Percentiles rank a stretch among this genome's conserved stretches.
These are phyloP conservation scores for Plasmopara viticola DNA, from an alignment of 352 stramenopile genomes.

Conservation along the genomic window DNA sequence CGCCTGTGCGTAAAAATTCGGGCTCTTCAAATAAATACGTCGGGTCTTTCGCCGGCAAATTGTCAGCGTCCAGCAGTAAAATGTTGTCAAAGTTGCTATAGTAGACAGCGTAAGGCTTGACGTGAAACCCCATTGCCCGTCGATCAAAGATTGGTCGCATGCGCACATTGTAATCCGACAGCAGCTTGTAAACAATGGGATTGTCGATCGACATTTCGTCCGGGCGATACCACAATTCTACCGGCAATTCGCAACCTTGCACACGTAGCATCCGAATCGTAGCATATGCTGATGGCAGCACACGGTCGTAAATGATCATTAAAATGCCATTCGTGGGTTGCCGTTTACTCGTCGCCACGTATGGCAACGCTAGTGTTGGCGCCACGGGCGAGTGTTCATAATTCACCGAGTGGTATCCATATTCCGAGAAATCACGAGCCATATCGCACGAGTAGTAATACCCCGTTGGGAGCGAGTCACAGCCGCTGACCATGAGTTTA, in stretches of 20 bases:
- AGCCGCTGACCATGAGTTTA: slow-evolving; percentile 77
- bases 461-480: slow-evolving; percentile 60
- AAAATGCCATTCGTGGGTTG: slow-evolving; percentile 65
- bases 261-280: slow-evolving; percentile 73
- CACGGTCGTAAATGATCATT: slow-evolving; percentile 84
- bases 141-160: slow-evolving; percentile 78
- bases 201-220: slow-evolving; percentile 84
- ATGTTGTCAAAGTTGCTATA: slow-evolving; percentile 85
- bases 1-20: slow-evolving; percentile 64
- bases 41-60: slow-evolving; percentile 71
- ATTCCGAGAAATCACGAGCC: slow-evolving; percentile 80
- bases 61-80: slow-evolving; percentile 78
- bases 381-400: slow-evolving; percentile 70
- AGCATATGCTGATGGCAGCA: slow-evolving; percentile 69
- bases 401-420: slow-evolving; percentile 52
- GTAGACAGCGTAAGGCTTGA: slow-evolving; percentile 82
- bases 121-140: slow-evolving; percentile 67
- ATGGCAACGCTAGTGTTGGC: slow-evolving; percentile 55
- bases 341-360: slow-evolving; percentile 33
- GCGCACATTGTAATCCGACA: slow-evolving; percentile 64
- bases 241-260: slow-evolving; percentile 64
- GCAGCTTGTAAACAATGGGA: slow-evolving; percentile 62
- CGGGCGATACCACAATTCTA: slow-evolving; percentile 82
- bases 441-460: slow-evolving; percentile 76
- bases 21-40: slow-evolving; percentile 80